Base-by-base conservation (phyloP, 108 stramenopile genomes). In the Asterionellopsis glacialis region DNA sequence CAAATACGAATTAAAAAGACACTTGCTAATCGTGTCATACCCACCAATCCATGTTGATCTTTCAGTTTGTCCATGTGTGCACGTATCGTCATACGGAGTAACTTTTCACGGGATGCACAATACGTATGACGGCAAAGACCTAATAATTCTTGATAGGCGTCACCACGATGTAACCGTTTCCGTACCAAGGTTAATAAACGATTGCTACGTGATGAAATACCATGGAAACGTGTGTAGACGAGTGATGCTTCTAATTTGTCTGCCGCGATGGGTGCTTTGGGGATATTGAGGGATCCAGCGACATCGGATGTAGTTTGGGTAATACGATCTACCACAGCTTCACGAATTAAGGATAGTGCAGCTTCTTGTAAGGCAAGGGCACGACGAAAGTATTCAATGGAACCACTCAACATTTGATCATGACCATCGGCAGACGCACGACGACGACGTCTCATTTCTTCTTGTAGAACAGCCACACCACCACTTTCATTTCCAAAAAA, bases 1-100 rank as follows among this genome's bases (percentile, higher is more conserved):
- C 92, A 93, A 38, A 93, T 65, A 18, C 92, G 74, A 70, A 93
- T 90, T 45, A 90, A 61, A 69, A 90, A 93, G n/a, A 93, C 87
- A 23, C 82, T 82, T 2, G 92, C 88, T 50, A 93, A 54, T 41
- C 88, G 71, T 11, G 92, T 90, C 92, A 93, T 93, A 2, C 88
- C 92, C 9, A 88, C 85, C 48, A 90, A 65, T 13, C 92, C 92
- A 53, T 93, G 92, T 44, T 84, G 76, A 43, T 86, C 80, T 55
- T 78, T 84, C 57, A 93, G 68, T 28, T 63, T 72, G 47, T 93
- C 92, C 88, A 93, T 85, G 74, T 93, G 92, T n/a, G 72, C 58
- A 5, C 92, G 69, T 10, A 93, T 64, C 14, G 88, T 87, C 15
- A 59, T 59, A 28, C 65, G 79, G 26, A 93, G 71, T 59, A 93